Base-by-base conservation (phyloP, 2,329 filamentous ascomycete genomes). In the Epichloe aotearoae region DNA sequence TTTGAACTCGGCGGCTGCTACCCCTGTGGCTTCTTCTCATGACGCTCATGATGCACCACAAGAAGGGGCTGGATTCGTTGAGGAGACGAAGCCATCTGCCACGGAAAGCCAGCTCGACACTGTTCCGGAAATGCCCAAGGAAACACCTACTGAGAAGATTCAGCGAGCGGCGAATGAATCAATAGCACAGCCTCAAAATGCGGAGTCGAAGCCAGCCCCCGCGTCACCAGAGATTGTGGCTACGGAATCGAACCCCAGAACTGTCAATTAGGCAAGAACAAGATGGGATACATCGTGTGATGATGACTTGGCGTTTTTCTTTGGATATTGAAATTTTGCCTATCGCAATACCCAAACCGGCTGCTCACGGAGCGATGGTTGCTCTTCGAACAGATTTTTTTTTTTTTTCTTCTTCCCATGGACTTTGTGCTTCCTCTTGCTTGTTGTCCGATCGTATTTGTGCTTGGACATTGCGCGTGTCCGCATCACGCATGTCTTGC, bases 81-180 rank as follows among this genome's bases (percentile, higher is more conserved):
- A 50, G 33, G 44, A 47, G 10, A n/a, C 30, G 1, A 47, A 44
- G 11, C 23, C 44, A 12, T 26, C 38, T 6, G 34, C 19, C 33
- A n/a, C 47, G 4, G 39, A 46, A 10, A 15, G 11, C 39, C 47
- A 46, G 10, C 20, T 44, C 6, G 45, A 26, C n/a, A 23, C 37
- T 12, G 52, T 51, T 43, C 41, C 17, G 5, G 45, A 53, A 34
- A 34, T 23, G 20, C 20, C 36, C 5, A 51, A 34, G 36, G 51
- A 52, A 37, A 30, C 10, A 11, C 34, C 20, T 10, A 17, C 14
- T 2, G 39, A 47, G 34, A 19, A 33, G 19, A 23, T 17, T 6
- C 33, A 17, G 14, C 20, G 33, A 17, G 26, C 15, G 23, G 15
- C 23, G 11, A 7, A 40, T 7, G n/a, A 33, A 17, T 40, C 43